Evolutionary conservation across 495 filamentous ascomycete genomes (phyloP), one percentile per base, ranked within the genome.

Genomic region (Aspergillus saccharolyticus): DNA sequence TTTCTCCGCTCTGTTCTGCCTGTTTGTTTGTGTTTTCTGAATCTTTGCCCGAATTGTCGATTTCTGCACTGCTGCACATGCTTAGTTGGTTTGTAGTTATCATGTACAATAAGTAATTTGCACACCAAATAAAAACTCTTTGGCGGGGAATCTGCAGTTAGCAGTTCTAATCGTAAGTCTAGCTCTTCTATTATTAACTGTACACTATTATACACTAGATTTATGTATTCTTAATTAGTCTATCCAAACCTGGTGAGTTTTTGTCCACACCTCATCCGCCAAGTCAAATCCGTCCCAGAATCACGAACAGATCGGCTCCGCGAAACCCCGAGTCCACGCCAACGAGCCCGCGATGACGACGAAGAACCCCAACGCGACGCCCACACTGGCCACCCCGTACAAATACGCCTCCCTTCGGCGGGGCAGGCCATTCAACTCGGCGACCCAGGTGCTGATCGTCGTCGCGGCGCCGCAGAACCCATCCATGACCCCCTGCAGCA

Each of bases 371-470:
- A 95, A 68, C 3, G 80, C 88, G 4, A 78, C 78, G 0, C 68
- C 66, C 1, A 96, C 78, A 69, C 89, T 97, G 42, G 66, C 57
- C 0, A 69, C 64, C 0, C 88, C 91, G 73, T 97, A 97, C 0
- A 85, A 53, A 74, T 93, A 96, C 0, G 85, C 85, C 74, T 91
- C 76, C 19, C 79, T 69, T 28, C 85, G 75, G 61, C 51, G 74
- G 4, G 88, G 86, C 67, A 96, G 65, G 3, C 82, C 84, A 57
- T 83, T 82, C 66, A 96, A 65, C 78, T 97, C 93, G 10, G 77
- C 73, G 15, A 94, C 88, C 90, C 91, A 96, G 5, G 92, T 97
- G 63, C 87, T 91, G n/a, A 97, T 83, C 10, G 93, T 97, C 12
- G 92, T 96, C 65, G 90, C 73, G 60, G 87, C 86, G 9, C 93